Evolutionary conservation across 306 rosid genomes (phyloP).

Genomic region (Sindora glabra): DNA sequence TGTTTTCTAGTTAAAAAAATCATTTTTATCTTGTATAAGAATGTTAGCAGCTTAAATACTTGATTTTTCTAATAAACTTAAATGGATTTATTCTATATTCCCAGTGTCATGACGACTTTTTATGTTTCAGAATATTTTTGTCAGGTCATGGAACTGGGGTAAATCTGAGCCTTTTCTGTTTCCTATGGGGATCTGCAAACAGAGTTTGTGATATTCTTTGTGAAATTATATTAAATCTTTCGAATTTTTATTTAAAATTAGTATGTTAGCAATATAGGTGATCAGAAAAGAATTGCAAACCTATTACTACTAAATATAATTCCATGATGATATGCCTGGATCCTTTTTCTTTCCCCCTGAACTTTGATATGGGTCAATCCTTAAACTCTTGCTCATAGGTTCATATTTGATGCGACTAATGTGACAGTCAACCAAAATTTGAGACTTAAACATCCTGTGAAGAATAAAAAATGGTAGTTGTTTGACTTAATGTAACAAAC

Average conservation of each 20-base stretch:
- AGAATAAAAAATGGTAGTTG: no score
- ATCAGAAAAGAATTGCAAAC: slow-evolving; percentile 14
- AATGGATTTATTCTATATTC: background rate
- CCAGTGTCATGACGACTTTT: background rate
- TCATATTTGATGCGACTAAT: slow-evolving; percentile 9
- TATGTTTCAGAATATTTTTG: no score
- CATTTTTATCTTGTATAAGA: background rate
- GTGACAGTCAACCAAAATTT: slow-evolving; percentile 15
- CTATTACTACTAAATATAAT: slow-evolving; percentile 19
- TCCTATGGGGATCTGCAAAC: background rate
- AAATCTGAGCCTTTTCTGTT: slow-evolving; percentile 2
- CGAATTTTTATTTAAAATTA: background rate
- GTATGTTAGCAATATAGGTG: background rate
- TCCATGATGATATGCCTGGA: slow-evolving; percentile 21
- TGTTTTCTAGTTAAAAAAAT: background rate
- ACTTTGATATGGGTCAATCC: slow-evolving; percentile 6
- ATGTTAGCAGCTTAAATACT: no score
- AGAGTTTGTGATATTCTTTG: background rate
- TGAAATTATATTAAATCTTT: background rate
- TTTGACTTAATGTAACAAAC: no score
- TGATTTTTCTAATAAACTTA: no score
- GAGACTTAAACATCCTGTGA: background rate
- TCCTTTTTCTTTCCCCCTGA: background rate
- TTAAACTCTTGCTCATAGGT: background rate
- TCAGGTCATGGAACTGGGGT: background rate